A percentile compares a stretch with the other conserved stretches of the same genome.
Evolutionary conservation across 441 rosid genomes (phyloP).

Genomic region (Croton setiger): DNA sequence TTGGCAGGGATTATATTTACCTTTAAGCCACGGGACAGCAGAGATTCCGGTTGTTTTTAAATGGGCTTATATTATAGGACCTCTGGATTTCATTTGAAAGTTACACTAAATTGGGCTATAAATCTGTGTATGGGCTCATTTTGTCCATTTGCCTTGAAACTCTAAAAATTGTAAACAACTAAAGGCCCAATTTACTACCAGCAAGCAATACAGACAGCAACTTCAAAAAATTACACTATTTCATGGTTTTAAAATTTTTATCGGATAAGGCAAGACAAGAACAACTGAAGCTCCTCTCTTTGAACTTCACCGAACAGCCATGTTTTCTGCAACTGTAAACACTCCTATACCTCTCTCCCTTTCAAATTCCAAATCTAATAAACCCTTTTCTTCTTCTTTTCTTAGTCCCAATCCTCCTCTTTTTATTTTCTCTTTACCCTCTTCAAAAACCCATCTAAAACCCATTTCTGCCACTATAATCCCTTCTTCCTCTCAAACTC

Average conservation of each 20-base stretch:
- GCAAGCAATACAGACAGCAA: no score
- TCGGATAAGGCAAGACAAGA: conserved; percentile 41
- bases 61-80: no score
- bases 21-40: no score
- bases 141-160: no score
- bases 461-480: conserved; percentile 27
- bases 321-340: conserved; percentile 23
- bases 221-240: no score
- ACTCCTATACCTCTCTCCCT: conserved; percentile 11
- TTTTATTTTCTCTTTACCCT: conserved; percentile 19
- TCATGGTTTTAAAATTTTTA: background rate
- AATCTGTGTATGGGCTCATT: no score
- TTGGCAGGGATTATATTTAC: no score
- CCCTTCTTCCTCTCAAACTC: conserved; percentile 12
- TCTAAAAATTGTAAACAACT: no score
- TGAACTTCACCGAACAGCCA: background rate
- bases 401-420: conserved; percentile 29
- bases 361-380: conserved; percentile 10
- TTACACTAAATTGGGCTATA: no score
- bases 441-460: conserved; percentile 17
- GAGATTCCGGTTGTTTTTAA: no score
- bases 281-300: background rate
- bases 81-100: no score
- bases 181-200: no score
- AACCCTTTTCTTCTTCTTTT: conserved; percentile 14